These are phyloP conservation scores for Obba rivulosa DNA, from an alignment of 768 basidiomycete species.

Conservation along the genomic window DNA sequence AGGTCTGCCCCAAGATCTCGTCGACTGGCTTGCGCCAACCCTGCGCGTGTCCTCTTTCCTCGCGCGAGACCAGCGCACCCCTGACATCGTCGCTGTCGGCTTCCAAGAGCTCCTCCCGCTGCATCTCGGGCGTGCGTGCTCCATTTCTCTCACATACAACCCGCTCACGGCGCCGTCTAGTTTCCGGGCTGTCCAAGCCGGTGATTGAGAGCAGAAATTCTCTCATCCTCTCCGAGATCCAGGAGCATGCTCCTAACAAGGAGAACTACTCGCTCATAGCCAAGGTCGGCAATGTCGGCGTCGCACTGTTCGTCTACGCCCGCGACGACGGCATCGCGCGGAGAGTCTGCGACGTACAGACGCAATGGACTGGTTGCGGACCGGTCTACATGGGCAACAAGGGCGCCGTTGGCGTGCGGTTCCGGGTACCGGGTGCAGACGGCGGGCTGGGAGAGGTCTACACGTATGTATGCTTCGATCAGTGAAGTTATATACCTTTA, in stretches of 20 bases:
- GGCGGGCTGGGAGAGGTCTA: conserved; percentile 65
- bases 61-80: conserved; percentile 55
- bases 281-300: conserved; percentile 78
- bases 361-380: conserved; percentile 70
- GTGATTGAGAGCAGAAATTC: conserved; percentile 65
- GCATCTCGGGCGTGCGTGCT: conserved; percentile 74
- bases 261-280: conserved; percentile 77
- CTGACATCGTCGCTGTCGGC: conserved; percentile 86
- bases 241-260: conserved; percentile 63
- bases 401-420: conserved; percentile 85
- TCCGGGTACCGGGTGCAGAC: conserved; percentile 59
- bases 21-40: conserved; percentile 88
- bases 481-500: not conserved
- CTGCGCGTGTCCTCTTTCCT: conserved; percentile 72
- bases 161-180: conserved; percentile 31
- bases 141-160: not conserved
- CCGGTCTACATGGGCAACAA: conserved; percentile 89
- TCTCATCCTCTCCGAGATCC: conserved; percentile 72
- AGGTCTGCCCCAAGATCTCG: conserved; percentile 77
- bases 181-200: conserved; percentile 68
- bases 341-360: conserved; percentile 58
- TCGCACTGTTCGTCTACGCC: conserved; percentile 84
- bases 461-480: conserved; percentile 56
- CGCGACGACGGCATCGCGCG: conserved; percentile 63
- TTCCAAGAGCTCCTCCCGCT: conserved; percentile 93